phyloP scores from a whole-genome alignment of 2,329 filamentous ascomycete genomes.

The Cercospora zeae-maydis region DNA sequence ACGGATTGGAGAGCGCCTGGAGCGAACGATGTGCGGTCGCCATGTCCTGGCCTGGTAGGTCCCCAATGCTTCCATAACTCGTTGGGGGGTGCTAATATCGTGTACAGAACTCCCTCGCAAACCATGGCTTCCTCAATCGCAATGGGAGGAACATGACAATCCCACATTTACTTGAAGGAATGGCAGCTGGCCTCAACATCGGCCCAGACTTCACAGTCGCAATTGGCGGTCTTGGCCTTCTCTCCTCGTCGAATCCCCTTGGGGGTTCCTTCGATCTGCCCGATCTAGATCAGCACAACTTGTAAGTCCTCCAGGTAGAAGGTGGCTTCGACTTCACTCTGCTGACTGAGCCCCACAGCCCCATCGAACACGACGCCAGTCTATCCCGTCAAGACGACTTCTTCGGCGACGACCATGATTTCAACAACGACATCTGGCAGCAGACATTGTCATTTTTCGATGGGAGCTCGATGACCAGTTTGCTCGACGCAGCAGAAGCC shows the following conservation, averaged over 20 bases:
- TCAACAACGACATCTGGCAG: constrained; percentile 36
- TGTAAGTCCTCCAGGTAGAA: constrained; percentile 6
- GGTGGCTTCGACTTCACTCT: no score
- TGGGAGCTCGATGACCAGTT: constrained; percentile 27
- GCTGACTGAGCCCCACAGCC: not conserved
- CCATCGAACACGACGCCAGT: constrained; percentile 37
- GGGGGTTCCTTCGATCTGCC: constrained; percentile 28
- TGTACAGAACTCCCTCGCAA: constrained; percentile 23
- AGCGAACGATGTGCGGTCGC: constrained; percentile 29
- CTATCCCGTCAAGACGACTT: constrained; percentile 36
- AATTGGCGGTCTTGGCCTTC: constrained; percentile 30
- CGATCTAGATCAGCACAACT: constrained; percentile 34
- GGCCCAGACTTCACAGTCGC: constrained; percentile 31
- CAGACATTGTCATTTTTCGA: constrained; percentile 30
- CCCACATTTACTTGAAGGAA: constrained; percentile 27
- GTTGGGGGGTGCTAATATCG: not conserved
- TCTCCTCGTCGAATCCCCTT: constrained; percentile 21
- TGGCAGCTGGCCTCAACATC: constrained; percentile 30
- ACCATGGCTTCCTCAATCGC: constrained; percentile 30
- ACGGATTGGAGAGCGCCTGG: constrained; percentile 30
- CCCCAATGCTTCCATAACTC: not conserved
- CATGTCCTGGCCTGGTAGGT: constrained; percentile 29
- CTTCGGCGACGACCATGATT: constrained; percentile 37
- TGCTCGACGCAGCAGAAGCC: constrained; percentile 31
- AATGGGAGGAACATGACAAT: constrained; percentile 28